Evolutionary conservation across 1,139 yeast species (phyloP), one percentile per base, ranked within the genome.

Genomic region (Geotrichum citri-aurantii): DNA sequence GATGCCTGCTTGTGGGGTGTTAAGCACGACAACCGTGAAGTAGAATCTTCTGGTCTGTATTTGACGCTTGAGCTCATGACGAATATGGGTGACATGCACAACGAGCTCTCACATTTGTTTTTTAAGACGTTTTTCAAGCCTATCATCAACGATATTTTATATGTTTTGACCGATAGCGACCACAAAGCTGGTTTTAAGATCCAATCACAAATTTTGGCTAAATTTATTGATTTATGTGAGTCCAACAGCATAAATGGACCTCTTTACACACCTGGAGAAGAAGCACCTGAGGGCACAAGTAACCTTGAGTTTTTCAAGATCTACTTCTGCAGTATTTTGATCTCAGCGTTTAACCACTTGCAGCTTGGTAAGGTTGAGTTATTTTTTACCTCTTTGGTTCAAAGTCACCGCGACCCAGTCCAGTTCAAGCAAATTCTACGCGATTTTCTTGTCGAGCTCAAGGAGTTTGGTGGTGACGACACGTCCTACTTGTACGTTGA

Each of bases 1-100:
- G 93, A 91, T 74, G 96, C 98, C 1, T 92, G 96, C 53, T 79
- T 93, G 69, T 93, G 99, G 99, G 98, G 98, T 0, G 89, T 95
- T 73, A 93, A 93, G 75, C 99, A 93, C 73, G 95, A 91, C 68
- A 90, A 92, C 73, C 83, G 97, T 73, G 97, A 91, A 61, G 97
- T 92, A 57, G 98, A 93, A 74, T 92, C 88, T 63, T 86, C 86
- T 59, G 98, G 97, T 47, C 81, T 93, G 67, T 82, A 86, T 50
- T 80, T 92, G 65, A 88, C 95, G 48, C 78, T 86, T 62, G 97
- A 91, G 69, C 79, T 93, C 65, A 80, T 91, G 63, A 84, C 83
- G 66, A 93, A 93, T 72, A 92, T 88, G 64, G 95, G 92, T 64
- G 83, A 81, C 62, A 77, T 88, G 64, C 89, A 90, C 12, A 84